phyloP scores from a whole-genome alignment of 2,329 filamentous ascomycete genomes.

The Penicillium sp. region DNA sequence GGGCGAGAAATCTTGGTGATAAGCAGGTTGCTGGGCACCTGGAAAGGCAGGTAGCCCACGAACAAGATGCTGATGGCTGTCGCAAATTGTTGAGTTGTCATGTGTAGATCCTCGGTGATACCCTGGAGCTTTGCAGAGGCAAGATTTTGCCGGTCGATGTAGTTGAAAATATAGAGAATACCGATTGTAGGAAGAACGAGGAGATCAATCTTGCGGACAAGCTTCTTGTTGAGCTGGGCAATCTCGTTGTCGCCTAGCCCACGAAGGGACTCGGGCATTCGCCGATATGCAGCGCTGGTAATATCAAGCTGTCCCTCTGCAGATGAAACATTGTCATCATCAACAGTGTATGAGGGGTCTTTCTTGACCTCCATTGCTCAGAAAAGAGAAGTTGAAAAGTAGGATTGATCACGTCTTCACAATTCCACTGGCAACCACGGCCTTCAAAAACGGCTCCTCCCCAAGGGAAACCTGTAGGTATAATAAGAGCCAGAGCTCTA shows the following conservation, averaged over 20 bases:
- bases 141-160: slow-evolving; percentile 44
- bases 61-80: slow-evolving; percentile 32
- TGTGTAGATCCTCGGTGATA: slow-evolving; percentile 44
- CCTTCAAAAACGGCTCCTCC: not conserved
- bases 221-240: slow-evolving; percentile 23
- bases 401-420: not conserved
- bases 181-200: slow-evolving; percentile 35
- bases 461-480: not conserved
- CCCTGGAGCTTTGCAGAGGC: slow-evolving; percentile 45
- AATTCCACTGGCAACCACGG: not conserved
- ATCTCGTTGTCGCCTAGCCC: slow-evolving; percentile 27
- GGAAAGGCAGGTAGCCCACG: slow-evolving; percentile 31
- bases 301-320: slow-evolving; percentile 28
- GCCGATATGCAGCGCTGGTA: slow-evolving; percentile 16
- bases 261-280: slow-evolving; percentile 30
- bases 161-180: slow-evolving; percentile 47
- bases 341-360: not conserved
- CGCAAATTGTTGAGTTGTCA: slow-evolving; percentile 41
- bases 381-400: not conserved
- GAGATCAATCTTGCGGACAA: slow-evolving; percentile 36
- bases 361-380: slow-evolving; percentile 24
- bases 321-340: slow-evolving; percentile 23
- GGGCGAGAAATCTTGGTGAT: slow-evolving; percentile 56
- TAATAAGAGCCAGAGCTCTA: slow-evolving; percentile 7
- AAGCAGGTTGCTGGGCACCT: slow-evolving; percentile 53